Conservation (phyloP, 2,329 filamentous ascomycete genomes). For the Cryphonectria nitschkei region DNA sequence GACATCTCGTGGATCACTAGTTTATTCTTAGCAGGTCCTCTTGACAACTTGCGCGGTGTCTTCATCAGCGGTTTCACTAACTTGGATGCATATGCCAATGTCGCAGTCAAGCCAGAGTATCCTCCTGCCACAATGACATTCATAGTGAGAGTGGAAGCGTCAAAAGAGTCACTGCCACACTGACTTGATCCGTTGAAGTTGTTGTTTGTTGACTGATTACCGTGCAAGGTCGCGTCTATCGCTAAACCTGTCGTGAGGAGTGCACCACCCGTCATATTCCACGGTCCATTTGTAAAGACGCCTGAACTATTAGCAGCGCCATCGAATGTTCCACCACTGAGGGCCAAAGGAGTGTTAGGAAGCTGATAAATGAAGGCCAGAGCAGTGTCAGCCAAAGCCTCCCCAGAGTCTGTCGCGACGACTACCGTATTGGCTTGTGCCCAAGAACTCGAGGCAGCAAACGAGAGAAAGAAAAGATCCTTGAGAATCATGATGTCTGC, state of each 20-base stretch:
- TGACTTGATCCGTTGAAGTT: background rate
- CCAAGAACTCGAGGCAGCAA: background rate
- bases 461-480: background rate
- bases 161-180: background rate
- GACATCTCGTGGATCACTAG: background rate
- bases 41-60: background rate
- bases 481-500: background rate
- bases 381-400: background rate
- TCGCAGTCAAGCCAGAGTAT: background rate
- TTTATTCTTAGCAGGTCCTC: background rate
- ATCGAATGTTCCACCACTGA: background rate
- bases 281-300: background rate
- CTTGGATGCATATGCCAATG: conserved; percentile 3
- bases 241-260: background rate
- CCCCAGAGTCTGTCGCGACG: background rate
- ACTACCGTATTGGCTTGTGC: background rate
- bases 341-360: background rate
- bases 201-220: conserved; percentile 8
- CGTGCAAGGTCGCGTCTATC: background rate
- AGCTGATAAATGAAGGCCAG: background rate
- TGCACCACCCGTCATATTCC: background rate
- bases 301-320: background rate
- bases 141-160: background rate
- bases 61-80: background rate
- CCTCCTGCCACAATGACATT: background rate